These are phyloP conservation scores for Isochrysis galbana DNA, from an alignment of 78 protist genomes.

Conservation along the genomic window DNA sequence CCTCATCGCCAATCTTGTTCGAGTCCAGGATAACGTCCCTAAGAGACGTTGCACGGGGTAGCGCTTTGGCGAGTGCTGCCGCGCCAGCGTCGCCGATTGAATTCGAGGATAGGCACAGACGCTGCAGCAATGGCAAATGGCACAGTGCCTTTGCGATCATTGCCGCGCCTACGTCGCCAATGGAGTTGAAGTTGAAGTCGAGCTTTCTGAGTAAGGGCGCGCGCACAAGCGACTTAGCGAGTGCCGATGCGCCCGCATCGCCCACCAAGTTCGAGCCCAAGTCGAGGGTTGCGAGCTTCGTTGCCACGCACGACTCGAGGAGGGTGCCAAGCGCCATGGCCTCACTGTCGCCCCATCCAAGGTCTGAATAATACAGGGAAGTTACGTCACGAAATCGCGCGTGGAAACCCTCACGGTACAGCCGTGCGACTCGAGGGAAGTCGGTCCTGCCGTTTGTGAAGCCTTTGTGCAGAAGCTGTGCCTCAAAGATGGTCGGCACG, in stretches of 20 bases:
- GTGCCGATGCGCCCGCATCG: conserved; percentile 7
- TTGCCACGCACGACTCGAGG: not conserved
- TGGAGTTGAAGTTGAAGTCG: not conserved
- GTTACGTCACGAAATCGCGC: not conserved
- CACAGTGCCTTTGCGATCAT: too few relatives aligned
- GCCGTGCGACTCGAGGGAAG: not conserved
- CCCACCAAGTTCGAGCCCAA: not conserved
- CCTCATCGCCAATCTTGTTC: too few relatives aligned
- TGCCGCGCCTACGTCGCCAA: not conserved
- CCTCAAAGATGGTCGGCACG: not conserved
- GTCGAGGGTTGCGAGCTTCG: not conserved
- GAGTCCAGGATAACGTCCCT: too few relatives aligned
- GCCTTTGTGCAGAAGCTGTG: not conserved
- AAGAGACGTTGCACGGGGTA: too few relatives aligned
- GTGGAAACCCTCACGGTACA: not conserved
- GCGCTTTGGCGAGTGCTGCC: too few relatives aligned
- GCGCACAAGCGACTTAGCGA: not conserved
- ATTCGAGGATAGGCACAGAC: too few relatives aligned
- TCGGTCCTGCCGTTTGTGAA: not conserved
- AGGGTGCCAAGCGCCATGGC: not conserved
- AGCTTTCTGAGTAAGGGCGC: not conserved
- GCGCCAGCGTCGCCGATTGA: too few relatives aligned
- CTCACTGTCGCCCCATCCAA: not conserved
- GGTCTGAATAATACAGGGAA: not conserved
- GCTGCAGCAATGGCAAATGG: too few relatives aligned